phyloP scores from a whole-genome alignment of 192 early-diverging fungal species.

The Gonapodya sp. region DNA sequence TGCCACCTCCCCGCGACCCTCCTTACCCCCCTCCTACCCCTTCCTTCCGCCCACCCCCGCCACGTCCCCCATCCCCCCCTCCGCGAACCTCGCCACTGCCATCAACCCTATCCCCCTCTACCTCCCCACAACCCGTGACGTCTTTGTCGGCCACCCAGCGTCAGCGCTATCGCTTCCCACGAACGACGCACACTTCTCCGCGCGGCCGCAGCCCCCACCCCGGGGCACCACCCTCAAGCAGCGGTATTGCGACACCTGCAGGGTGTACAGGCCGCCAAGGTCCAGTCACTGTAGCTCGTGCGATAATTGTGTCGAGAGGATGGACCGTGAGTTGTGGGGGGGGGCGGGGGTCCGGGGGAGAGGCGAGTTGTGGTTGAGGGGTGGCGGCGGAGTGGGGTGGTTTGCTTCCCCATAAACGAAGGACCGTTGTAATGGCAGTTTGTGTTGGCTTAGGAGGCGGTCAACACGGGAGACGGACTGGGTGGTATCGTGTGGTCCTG shows the following conservation, averaged over 20 bases:
- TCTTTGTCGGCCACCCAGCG: background rate
- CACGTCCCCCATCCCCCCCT: background rate
- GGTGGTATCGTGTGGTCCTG: too few relatives aligned
- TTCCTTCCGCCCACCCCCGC: background rate
- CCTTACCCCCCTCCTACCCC: background rate
- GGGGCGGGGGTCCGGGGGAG: background rate
- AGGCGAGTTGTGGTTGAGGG: background rate
- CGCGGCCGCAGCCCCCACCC: too few relatives aligned
- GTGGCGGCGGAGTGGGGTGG: background rate
- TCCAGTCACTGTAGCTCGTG: slow-evolving; percentile 80
- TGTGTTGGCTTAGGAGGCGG: too few relatives aligned
- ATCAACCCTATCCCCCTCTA: background rate
- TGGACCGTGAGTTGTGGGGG: slow-evolving; percentile 16
- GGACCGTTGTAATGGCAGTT: too few relatives aligned
- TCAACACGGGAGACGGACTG: too few relatives aligned
- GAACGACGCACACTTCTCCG: too few relatives aligned
- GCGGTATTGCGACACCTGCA: slow-evolving; percentile 65
- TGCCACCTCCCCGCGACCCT: background rate
- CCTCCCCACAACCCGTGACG: background rate
- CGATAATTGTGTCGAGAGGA: slow-evolving; percentile 77
- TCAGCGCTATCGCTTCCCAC: too few relatives aligned
- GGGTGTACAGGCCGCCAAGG: slow-evolving; percentile 78
- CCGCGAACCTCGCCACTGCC: background rate
- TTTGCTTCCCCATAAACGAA: too few relatives aligned
- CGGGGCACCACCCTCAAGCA: background rate